A percentile compares a stretch with the other conserved stretches of the same genome.
Conservation (phyloP, 108 stramenopile species). For the Nitzschia inconspicua region DNA sequence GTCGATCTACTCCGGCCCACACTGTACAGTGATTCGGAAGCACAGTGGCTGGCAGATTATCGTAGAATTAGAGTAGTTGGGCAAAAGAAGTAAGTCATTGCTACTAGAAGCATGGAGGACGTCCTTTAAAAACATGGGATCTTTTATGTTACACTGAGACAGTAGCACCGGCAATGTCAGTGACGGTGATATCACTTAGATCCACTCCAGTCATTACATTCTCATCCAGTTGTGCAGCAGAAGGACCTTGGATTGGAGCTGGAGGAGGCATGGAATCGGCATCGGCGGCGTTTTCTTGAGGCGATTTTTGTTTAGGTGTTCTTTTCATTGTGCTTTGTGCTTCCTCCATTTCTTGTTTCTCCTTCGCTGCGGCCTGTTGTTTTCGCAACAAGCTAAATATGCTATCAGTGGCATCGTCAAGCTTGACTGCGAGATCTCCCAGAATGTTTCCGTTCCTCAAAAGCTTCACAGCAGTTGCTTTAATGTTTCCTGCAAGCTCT, state of each 20-base stretch:
- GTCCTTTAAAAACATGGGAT: no score
- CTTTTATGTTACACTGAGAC: no score
- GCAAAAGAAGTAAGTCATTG: not conserved
- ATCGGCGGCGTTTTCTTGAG: no score
- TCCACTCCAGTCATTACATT: no score
- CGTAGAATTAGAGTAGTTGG: slow-evolving; percentile 36
- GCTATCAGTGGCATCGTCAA: slow-evolving; percentile 18
- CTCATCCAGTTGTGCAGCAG: no score
- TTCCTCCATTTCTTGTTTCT: slow-evolving; percentile 12
- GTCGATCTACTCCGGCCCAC: not conserved
- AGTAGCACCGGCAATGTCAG: no score
- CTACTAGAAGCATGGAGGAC: no score
- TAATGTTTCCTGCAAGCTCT: slow-evolving; percentile 16
- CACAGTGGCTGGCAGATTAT: slow-evolving; percentile 38
- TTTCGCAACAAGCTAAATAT: slow-evolving; percentile 17
- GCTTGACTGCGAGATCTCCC: slow-evolving; percentile 12
- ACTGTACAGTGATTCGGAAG: not conserved
- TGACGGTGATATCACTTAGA: no score
- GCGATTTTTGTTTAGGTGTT: no score
- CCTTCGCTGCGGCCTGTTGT: slow-evolving; percentile 9
- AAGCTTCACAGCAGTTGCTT: slow-evolving; percentile 14
- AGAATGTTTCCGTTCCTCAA: slow-evolving; percentile 16
- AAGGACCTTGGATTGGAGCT: no score
- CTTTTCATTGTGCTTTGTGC: not conserved
- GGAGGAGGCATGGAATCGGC: no score